Base-by-base conservation (phyloP, 257 asterid genomes). In the Hygrophila difformis region DNA sequence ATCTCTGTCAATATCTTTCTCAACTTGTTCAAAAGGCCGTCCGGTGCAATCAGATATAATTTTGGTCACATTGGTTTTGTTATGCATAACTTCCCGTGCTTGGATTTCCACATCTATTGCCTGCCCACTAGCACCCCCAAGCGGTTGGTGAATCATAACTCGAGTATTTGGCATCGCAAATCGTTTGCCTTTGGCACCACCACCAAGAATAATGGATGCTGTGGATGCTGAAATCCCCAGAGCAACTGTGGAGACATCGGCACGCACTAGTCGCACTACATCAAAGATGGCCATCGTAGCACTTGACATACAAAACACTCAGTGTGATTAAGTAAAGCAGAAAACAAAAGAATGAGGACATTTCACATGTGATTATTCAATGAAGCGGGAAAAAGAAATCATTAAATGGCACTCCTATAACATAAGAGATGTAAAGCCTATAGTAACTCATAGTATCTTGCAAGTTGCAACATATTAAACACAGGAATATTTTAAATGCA, bases 131-230 rank as follows among this genome's bases (percentile, higher is more conserved):
- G 88, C 84, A 51, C 97, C 94, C 8, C 95, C 97, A 31, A 88
- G 82, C 9, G 97, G 97, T 61, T 88, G 94, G 66, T 84, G 95
- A 41, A 84, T 68, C 97, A 88, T 88, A 47, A 88, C 76, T 44
- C 97, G 76, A 26, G 98, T 59, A 60, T 86, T 91, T 21, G 98
- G 98, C 98, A 86, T 91, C 11, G 98, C 96, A 35, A 60, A 78
- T 43, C 96, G 93, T 49, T 91, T 91, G 45, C 96, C 93, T 72
- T 82, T 91, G 23, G 96, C 75, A 53, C 98, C 98, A 61, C 93
- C 92, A 37, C 87, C 98, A 31, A 91, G 89, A 56, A 91, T 82
- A 47, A 91, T 54, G 45, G 98, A 85, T 64, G 98, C 87, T 17
- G 98, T 85, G 26, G 98, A 91, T 19, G 94, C 96, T 31, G 93